Evolutionary conservation across 1,284 basidiomycete genomes (phyloP).

Genomic region (Xerocomus amazonicus): DNA sequence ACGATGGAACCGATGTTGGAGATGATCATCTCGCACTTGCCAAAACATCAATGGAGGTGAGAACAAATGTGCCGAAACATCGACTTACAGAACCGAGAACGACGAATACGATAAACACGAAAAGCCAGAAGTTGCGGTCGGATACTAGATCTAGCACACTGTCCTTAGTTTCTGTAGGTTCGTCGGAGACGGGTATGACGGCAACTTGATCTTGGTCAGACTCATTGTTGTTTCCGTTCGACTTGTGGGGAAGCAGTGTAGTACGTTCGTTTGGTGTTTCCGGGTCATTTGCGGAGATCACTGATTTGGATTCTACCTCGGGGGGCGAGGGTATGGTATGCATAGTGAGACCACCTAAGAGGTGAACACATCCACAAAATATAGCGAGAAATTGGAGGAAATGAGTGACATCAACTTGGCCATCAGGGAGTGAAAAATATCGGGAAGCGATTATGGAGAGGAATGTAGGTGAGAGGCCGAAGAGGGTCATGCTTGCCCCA

Average conservation of each 20-base stretch:
- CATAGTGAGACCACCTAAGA: conserved; percentile 50
- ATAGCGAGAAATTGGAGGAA: conserved; percentile 59
- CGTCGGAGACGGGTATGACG: conserved; percentile 26
- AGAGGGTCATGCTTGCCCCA: conserved; percentile 64
- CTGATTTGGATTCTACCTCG: conserved; percentile 22
- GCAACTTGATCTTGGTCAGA: conserved; percentile 14
- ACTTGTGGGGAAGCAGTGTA: conserved; percentile 37
- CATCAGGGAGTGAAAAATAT: conserved; percentile 50
- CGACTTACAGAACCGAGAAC: conserved; percentile 61
- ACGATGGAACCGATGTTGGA: conserved; percentile 75
- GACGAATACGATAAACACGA: conserved; percentile 39
- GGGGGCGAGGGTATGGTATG: conserved; percentile 22
- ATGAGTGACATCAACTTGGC: conserved; percentile 50
- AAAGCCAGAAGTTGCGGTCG: conserved; percentile 60
- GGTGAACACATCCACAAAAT: conserved; percentile 49
- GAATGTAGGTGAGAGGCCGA: conserved; percentile 72
- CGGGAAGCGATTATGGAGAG: conserved; percentile 61
- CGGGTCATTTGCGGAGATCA: conserved; percentile 35
- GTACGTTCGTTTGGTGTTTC: conserved; percentile 41
- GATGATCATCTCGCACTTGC: conserved; percentile 75
- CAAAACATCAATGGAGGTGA: not conserved
- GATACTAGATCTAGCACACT: conserved; percentile 41
- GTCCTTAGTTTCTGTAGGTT: conserved; percentile 33
- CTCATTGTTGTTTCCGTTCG: conserved; percentile 10
- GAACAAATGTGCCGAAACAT: not conserved